Evolutionary conservation across 257 asterid genomes (phyloP), one percentile per base, ranked within the genome.

Genomic region (Fraxinus pennsylvanica): DNA sequence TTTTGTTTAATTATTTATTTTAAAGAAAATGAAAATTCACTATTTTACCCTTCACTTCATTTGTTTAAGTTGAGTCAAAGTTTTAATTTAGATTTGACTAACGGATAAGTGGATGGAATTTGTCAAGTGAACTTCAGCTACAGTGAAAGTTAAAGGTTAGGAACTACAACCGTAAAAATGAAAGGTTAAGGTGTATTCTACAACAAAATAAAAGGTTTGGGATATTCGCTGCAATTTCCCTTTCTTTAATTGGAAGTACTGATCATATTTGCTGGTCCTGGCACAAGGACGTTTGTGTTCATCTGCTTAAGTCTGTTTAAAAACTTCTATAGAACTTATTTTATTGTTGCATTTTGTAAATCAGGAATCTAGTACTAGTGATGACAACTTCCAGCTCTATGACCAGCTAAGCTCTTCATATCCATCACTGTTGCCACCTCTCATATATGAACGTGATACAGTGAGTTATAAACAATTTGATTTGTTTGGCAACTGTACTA

Each of bases 381-480:
- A 87, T 45, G 76, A 86, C 85, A 83, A 54, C 78, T 88, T 88
- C 78, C 90, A 89, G 77, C 91, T 94, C 25, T 92, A 94, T 5
- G 94, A 91, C 87, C 89, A 82, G 82, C 83, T 94, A 65, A 89
- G 96, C 86, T 74, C 74, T 30, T 85, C 99, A 22, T 91, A 91
- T 83, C 97, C 99, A 39, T 91, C 99, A 3, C 85, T 94, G 72
- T 86, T 93, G 85, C 92, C 87, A 77, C 90, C 97, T 63, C 97
- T 94, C 79, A 76, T 92, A 79, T 77, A 92, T 61, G 99, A 94
- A 82, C 94, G 97, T 13, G 99, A 94, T 85, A 89, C 91, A 1
- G 99, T 92, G 78, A 90, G 92, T 76, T 13, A 67, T 67, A 29
- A 52, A 17, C 29, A 57, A 54, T 5, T 45, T 74, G 63, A 22